Evolutionary conservation across 768 basidiomycete species (phyloP).

Genomic region (Roridomyces roridus): DNA sequence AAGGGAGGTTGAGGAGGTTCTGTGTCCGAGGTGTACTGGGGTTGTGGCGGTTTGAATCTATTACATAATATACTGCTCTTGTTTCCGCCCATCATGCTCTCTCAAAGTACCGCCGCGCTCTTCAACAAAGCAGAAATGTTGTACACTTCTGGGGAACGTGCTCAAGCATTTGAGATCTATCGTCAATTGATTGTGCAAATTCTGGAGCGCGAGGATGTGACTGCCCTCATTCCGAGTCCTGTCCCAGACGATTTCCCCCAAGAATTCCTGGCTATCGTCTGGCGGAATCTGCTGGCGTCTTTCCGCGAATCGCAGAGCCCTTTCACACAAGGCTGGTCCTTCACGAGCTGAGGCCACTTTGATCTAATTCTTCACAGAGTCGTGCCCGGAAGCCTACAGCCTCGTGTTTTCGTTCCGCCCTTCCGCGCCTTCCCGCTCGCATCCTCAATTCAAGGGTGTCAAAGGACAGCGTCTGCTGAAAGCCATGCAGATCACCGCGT

Average conservation of each 20-base stretch:
- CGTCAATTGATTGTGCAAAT: conserved; percentile 35
- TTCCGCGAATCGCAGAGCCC: conserved; percentile 20
- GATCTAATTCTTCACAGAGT: conserved; percentile 15
- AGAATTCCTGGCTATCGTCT: conserved; percentile 33
- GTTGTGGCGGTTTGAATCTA: conserved; percentile 23
- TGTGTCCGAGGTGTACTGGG: conserved; percentile 71
- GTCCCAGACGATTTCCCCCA: conserved; percentile 26
- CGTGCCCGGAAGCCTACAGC: conserved; percentile 36
- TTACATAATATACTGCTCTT: background rate
- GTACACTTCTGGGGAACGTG: background rate
- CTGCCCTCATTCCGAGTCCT: conserved; percentile 18
- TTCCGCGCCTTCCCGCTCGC: conserved; percentile 11
- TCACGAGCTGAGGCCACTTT: conserved; percentile 28
- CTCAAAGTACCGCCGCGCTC: background rate
- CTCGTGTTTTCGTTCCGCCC: conserved; percentile 36
- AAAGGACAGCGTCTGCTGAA: conserved; percentile 35
- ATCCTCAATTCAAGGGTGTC: conserved; percentile 28
- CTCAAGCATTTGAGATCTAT: conserved; percentile 34
- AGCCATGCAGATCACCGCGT: conserved; percentile 37
- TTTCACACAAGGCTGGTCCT: conserved; percentile 14
- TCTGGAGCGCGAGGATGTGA: conserved; percentile 32
- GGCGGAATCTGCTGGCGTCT: conserved; percentile 36
- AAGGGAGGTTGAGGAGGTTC: conserved; percentile 48
- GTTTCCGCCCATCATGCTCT: background rate
- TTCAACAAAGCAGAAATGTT: background rate